Evolutionary conservation across 2,329 filamentous ascomycete species (phyloP).

Genomic region (Elsinoe necatrix): DNA sequence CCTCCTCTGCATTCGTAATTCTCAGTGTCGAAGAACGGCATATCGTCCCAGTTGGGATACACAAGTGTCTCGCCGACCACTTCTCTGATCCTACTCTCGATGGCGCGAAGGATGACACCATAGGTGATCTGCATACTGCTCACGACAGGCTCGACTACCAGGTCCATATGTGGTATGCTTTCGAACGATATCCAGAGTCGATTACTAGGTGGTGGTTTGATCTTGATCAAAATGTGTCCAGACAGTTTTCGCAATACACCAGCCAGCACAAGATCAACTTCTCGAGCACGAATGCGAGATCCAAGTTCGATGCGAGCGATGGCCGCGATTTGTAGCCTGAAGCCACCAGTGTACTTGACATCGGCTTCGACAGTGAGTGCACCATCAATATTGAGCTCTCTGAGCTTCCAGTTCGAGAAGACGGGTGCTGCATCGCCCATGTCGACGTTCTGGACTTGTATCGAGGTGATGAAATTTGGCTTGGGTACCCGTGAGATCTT

Average conservation of each 20-base stretch:
- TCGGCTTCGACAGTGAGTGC: constrained; percentile 83
- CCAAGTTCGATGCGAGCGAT: constrained; percentile 88
- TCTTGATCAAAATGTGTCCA: constrained; percentile 73
- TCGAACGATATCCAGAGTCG: constrained; percentile 94
- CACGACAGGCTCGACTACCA: constrained; percentile 91
- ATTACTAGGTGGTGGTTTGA: constrained; percentile 94
- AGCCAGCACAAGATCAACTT: constrained; percentile 82
- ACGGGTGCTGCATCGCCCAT: constrained; percentile 81
- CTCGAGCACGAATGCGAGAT: constrained; percentile 75
- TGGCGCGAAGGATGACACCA: constrained; percentile 79
- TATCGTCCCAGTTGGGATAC: constrained; percentile 90
- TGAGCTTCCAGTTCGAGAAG: constrained; percentile 79
- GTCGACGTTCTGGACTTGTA: constrained; percentile 74
- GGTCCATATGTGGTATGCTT: constrained; percentile 84
- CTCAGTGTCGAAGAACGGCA: constrained; percentile 78
- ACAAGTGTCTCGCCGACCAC: constrained; percentile 89
- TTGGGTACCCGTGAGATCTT: constrained; percentile 93
- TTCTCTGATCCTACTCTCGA: constrained; percentile 90
- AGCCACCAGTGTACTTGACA: constrained; percentile 79
- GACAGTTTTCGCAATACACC: constrained; percentile 77
- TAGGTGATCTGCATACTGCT: constrained; percentile 94
- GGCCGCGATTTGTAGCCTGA: constrained; percentile 83
- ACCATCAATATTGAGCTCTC: constrained; percentile 83
- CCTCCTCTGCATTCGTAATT: constrained; percentile 75
- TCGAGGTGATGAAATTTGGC: constrained; percentile 77